These are phyloP conservation scores for Magnolia kwangsiensis DNA, from an alignment of 164 flowering plant species.

Conservation along the genomic window DNA sequence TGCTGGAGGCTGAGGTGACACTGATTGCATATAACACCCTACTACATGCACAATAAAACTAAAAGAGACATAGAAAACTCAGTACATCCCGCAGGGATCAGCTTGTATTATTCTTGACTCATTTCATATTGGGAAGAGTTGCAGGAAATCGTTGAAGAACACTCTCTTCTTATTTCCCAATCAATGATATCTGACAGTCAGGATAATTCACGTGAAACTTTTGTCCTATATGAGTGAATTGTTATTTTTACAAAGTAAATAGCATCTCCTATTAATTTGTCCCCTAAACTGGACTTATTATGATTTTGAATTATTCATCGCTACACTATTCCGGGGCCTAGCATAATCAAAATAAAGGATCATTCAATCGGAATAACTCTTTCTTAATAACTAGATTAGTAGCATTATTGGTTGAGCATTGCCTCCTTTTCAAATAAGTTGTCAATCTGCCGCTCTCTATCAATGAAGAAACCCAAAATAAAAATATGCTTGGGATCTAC, in stretches of 20 bases:
- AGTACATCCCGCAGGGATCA: neutral
- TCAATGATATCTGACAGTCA: neutral
- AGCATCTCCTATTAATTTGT: conserved; percentile 12
- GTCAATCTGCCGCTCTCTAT: too few relatives aligned
- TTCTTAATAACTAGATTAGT: too few relatives aligned
- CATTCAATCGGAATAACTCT: too few relatives aligned
- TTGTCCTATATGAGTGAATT: neutral
- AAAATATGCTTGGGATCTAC: too few relatives aligned
- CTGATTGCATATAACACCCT: too few relatives aligned
- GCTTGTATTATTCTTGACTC: neutral
- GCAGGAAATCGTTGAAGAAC: neutral
- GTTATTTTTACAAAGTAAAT: neutral
- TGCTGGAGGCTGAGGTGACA: too few relatives aligned
- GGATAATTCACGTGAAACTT: conserved; percentile 1
- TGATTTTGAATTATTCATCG: conserved; percentile 3
- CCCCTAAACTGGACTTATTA: conserved; percentile 8
- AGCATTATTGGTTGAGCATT: too few relatives aligned
- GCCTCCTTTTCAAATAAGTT: too few relatives aligned
- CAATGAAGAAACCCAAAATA: too few relatives aligned
- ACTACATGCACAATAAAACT: neutral
- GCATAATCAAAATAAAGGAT: conserved; percentile 8
- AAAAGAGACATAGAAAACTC: neutral
- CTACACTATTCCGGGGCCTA: conserved; percentile 7
- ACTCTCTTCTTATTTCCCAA: neutral
- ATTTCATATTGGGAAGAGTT: neutral